Evolutionary conservation across 192 early-diverging fungal species (phyloP).

Genomic region (Coemansia sp.): DNA sequence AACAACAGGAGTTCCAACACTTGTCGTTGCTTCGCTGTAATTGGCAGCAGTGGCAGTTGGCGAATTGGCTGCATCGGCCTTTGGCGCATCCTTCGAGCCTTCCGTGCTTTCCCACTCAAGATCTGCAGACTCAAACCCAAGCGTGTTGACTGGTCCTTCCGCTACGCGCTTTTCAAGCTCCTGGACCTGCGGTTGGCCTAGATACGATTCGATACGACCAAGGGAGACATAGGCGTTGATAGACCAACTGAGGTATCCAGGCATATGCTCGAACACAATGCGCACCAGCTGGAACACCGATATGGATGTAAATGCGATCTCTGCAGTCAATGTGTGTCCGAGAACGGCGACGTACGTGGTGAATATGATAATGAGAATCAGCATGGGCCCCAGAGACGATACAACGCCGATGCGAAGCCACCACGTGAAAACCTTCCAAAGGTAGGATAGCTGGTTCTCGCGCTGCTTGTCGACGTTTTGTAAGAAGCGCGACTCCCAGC

Average conservation of each 20-base stretch:
- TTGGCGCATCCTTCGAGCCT: constrained; percentile 7
- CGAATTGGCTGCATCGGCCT: neutral
- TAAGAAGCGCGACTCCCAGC: constrained; percentile 76
- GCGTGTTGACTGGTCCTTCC: neutral
- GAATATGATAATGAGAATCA: constrained; percentile 64
- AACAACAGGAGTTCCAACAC: neutral
- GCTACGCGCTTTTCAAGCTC: constrained; percentile 38
- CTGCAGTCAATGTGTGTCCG: constrained; percentile 59
- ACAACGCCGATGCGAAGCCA: constrained; percentile 56
- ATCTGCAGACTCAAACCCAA: constrained; percentile 42
- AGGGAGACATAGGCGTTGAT: constrained; percentile 67
- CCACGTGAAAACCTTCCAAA: constrained; percentile 54
- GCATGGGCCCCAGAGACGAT: constrained; percentile 62
- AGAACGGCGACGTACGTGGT: constrained; percentile 60
- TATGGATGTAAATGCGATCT: constrained; percentile 69
- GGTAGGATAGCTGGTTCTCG: constrained; percentile 62
- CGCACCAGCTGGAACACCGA: constrained; percentile 72
- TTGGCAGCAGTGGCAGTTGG: neutral
- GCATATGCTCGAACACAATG: constrained; percentile 62
- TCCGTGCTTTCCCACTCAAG: constrained; percentile 31
- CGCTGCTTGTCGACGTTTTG: constrained; percentile 63
- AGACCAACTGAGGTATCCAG: constrained; percentile 59
- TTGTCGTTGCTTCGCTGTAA: constrained; percentile 7
- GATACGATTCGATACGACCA: constrained; percentile 69
- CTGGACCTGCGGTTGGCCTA: constrained; percentile 72